Base-by-base conservation (phyloP, 306 rosid genomes). In the Medicago lupulina region DNA sequence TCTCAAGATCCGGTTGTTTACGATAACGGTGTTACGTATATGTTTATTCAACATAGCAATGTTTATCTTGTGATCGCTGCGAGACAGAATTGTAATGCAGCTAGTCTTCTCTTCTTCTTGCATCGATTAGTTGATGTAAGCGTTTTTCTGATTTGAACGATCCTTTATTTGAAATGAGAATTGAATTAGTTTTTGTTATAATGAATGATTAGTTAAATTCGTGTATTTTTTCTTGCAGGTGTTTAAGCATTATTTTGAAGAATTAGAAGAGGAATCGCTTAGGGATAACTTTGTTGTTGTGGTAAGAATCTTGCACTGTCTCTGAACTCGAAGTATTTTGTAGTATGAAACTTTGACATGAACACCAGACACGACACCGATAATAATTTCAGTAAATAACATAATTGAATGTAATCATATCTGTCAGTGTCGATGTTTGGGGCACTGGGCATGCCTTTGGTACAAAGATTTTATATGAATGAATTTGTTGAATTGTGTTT, bases 201-300 rank as follows among this genome's bases (percentile, higher is more conserved):
- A 65, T 10, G 1, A 49, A 44, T 11, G 14, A 62, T 51, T 17
- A 74, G 73, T 43, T n/a, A 68, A 9, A 46, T 74, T 73, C 8
- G 12, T 79, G 39, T 47, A 41, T 71, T 14, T 77, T 71, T 14
- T 77, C n/a, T 57, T 38, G 75, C 88, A 92, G 97, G 96, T 93
- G 34, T 90, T 93, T 74, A 93, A 90, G 90, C 95, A 93, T 80
- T 90, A 93, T 63, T 93, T 93, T 28, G 97, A 93, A 79, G 97
- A 89, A 82, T 82, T 93, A 63, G 98, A 93, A 83, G 98, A 93
- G 81, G 98, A 93, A 83, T 93, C 98, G 2, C 95, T 93, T 16
- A 89, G 98, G 74, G 98, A 93, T 75, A 90, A 93, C 88, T 93
- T 93, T 75, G 95, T 93, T 60, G 98, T 93, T 49, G 97, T 93